phyloP scores from a whole-genome alignment of 1,284 basidiomycete species.

The Ustilago trichophora region DNA sequence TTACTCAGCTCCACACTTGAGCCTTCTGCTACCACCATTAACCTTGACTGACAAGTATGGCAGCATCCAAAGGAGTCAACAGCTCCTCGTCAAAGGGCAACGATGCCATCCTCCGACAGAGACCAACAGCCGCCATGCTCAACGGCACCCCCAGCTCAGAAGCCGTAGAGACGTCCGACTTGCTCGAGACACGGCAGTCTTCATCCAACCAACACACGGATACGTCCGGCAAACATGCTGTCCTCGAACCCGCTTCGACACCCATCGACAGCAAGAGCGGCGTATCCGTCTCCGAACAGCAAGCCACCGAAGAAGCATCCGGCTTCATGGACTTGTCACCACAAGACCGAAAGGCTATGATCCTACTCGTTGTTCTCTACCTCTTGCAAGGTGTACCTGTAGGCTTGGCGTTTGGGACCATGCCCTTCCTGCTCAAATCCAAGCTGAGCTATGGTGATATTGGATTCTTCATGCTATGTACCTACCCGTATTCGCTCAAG shows the following conservation, averaged over 20 bases:
- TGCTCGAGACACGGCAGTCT: constrained; percentile 25
- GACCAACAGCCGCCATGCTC: constrained; percentile 20
- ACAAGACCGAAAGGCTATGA: constrained; percentile 73
- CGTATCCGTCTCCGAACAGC: constrained; percentile 10
- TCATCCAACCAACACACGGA: constrained; percentile 4
- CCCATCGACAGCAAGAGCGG: constrained; percentile 23
- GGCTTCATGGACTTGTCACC: constrained; percentile 50
- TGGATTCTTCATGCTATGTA: constrained; percentile 90
- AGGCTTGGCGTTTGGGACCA: constrained; percentile 78
- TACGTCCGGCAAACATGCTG: constrained; percentile 2
- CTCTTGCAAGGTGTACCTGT: constrained; percentile 95
- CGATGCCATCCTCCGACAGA: constrained; percentile 13
- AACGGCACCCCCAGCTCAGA: constrained; percentile 27
- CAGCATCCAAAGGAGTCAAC: constrained; percentile 8
- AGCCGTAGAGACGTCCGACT: constrained; percentile 24
- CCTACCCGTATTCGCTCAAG: constrained; percentile 97
- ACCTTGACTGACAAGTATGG: constrained; percentile 3
- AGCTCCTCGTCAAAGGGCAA: constrained; percentile 8
- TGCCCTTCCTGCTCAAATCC: constrained; percentile 94
- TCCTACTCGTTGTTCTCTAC: constrained; percentile 85
- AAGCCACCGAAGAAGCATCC: constrained; percentile 28
- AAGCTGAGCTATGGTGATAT: constrained; percentile 96
- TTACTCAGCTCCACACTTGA: too few relatives aligned
- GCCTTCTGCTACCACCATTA: background rate
- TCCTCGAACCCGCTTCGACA: constrained; percentile 6